A percentile compares a stretch with the other conserved stretches of the same genome.
phyloP scores from a whole-genome alignment of 176 grass and related monocot genomes.

The Aegilops sharonensis region DNA sequence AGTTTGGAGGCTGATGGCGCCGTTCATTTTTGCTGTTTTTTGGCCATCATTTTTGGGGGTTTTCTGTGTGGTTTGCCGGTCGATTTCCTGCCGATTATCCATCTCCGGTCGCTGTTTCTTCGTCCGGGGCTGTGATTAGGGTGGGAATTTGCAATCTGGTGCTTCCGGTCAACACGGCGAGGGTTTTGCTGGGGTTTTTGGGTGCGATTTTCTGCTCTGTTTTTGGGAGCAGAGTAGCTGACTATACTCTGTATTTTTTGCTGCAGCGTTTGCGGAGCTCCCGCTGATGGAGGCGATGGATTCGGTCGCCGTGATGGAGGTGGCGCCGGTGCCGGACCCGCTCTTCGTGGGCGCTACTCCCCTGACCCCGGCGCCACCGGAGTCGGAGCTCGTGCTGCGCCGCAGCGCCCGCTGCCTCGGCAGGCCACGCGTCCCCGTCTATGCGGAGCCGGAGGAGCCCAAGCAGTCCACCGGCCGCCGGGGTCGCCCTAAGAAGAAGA shows the following conservation, averaged over 20 bases:
- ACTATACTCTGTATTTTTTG: background rate
- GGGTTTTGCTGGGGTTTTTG: constrained; percentile 25
- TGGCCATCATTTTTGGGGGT: background rate
- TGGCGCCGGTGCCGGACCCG: constrained; percentile 27
- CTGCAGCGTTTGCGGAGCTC: background rate
- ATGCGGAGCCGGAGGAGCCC: constrained; percentile 21
- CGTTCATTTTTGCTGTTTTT: no score
- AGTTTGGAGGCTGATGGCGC: background rate
- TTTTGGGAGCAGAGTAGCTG: background rate
- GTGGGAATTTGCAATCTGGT: background rate
- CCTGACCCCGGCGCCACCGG: background rate
- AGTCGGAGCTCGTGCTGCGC: constrained; percentile 26
- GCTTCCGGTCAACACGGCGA: background rate
- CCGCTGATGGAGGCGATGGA: constrained; percentile 16
- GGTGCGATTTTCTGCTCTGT: background rate
- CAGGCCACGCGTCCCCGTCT: constrained; percentile 3
- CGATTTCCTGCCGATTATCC: background rate
- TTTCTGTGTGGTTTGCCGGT: background rate
- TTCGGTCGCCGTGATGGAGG: constrained; percentile 31
- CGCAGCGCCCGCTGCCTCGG: constrained; percentile 43
- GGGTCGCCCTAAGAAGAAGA: constrained; percentile 32
- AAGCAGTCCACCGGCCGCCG: constrained; percentile 28
- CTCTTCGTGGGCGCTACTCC: background rate
- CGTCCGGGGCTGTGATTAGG: background rate
- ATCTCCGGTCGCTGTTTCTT: background rate